Evolutionary conservation across 2,329 filamentous ascomycete species (phyloP), one percentile per base, ranked within the genome.

Genomic region (Ceratocystis ficicola): DNA sequence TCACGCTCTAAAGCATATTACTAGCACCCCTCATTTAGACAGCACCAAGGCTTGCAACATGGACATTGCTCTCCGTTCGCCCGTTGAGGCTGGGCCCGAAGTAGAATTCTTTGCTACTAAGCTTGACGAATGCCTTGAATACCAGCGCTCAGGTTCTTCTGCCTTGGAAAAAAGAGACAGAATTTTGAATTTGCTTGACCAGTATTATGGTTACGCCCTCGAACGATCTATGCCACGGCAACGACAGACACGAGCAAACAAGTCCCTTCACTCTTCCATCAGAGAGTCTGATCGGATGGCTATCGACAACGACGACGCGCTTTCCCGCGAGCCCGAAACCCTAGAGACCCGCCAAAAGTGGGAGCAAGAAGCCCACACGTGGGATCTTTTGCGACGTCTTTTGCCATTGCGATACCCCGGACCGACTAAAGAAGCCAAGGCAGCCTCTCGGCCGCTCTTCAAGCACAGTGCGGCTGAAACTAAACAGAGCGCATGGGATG

Each of bases 291-390:
- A 65, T 15, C 57, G 48, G 15, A 81, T 85, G 77, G 83, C 86
- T 62, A 70, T 81, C 6, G 83, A 86, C 68, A 81, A 82, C 50
- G 78, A 79, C 17, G 28, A 15, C 28, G 72, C 75, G 32, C 71
- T 71, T 69, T 63, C 69, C 68, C 59, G 70, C 69, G 67, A 71
- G 70, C 50, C 68, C 68, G 66, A 70, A 3, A 44, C 41, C 41
- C 67, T 17, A 20, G 70, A 72, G 15, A 71, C 74, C 61, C 71
- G 70, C 62, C 72, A 69, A 81, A 72, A 82, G 66, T 87, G 90
- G 80, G 86, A 95, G 74, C 82, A 88, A 69, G 94, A 99, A 75
- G 84, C 86, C 50, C 90, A 95, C 71, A 94, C 91, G 0, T 99
- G 94, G 94, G 86, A 95, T 72, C 79, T 97, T 32, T 77, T 97